Conservation (phyloP, 2,329 filamentous ascomycete species). For the Epichloe typhina region DNA sequence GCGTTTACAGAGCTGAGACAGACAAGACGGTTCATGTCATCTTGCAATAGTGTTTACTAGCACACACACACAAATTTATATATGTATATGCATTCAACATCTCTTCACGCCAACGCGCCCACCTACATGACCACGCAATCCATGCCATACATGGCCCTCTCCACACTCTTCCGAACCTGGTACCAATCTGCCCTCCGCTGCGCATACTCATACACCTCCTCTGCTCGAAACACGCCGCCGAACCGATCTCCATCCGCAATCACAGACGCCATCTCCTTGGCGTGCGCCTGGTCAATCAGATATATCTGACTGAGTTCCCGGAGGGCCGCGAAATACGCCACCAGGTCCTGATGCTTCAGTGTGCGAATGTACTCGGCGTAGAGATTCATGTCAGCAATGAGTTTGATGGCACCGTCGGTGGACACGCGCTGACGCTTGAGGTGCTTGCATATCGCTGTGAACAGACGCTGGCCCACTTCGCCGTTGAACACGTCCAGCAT, state of each 20-base stretch:
- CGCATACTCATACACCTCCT: constrained; percentile 96
- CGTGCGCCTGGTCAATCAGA: constrained; percentile 69
- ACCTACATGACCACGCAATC: constrained; percentile 71
- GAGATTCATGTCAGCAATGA: constrained; percentile 94
- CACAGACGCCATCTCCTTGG: constrained; percentile 88
- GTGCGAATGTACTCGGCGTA: constrained; percentile 78
- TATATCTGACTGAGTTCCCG: constrained; percentile 92
- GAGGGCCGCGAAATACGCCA: constrained; percentile 83
- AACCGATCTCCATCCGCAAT: constrained; percentile 89
- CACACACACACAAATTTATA: background rate
- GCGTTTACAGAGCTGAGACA: too few relatives aligned
- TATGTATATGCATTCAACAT: background rate
- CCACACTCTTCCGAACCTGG: constrained; percentile 72
- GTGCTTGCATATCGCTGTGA: constrained; percentile 89
- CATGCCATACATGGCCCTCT: constrained; percentile 93
- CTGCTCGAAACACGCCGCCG: constrained; percentile 80
- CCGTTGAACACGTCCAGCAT: constrained; percentile 98
- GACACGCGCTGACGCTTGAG: constrained; percentile 90
- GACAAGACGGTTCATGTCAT: too few relatives aligned
- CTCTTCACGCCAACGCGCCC: too few relatives aligned
- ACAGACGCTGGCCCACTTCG: constrained; percentile 87
- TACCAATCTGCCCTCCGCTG: constrained; percentile 94
- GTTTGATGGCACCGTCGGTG: constrained; percentile 74
- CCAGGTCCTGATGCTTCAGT: constrained; percentile 69
- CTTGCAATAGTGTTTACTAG: background rate